phyloP scores from a whole-genome alignment of 1,284 basidiomycete genomes.

The Sanghuangporus sanghuang region DNA sequence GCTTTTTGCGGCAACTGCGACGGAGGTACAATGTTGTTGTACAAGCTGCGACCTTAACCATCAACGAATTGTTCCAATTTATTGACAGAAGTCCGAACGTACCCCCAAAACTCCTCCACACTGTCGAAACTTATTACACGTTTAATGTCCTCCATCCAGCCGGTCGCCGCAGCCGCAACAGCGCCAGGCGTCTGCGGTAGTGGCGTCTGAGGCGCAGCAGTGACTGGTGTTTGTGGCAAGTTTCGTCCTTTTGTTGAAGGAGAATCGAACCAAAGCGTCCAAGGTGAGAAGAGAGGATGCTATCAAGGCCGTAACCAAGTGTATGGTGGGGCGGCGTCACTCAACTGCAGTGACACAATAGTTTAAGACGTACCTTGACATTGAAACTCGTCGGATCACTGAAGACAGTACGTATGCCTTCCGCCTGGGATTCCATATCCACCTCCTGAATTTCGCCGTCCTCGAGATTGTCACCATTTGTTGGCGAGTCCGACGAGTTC shows the following conservation, averaged over 20 bases:
- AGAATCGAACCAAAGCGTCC: conserved; percentile 98
- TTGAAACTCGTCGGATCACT: conserved; percentile 87
- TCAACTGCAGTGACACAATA: neutral
- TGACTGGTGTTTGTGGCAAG: conserved; percentile 79
- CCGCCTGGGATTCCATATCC: conserved; percentile 77
- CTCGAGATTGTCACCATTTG: conserved; percentile 34
- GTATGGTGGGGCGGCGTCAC: conserved; percentile 10
- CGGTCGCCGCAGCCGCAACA: conserved; percentile 54
- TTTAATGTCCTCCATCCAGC: conserved; percentile 98
- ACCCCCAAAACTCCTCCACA: conserved; percentile 98
- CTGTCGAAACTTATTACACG: conserved; percentile 90
- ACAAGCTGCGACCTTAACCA: conserved; percentile 51
- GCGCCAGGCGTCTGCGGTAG: conserved; percentile 60
- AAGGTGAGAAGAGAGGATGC: conserved; percentile 91
- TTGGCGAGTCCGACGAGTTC: conserved; percentile 28
- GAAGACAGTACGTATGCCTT: conserved; percentile 84
- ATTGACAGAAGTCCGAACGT: conserved; percentile 25
- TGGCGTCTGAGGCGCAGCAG: conserved; percentile 74
- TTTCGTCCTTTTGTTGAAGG: conserved; percentile 84
- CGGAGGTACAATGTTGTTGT: conserved; percentile 98
- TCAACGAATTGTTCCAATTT: neutral
- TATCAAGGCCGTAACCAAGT: conserved; percentile 28
- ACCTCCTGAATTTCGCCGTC: conserved; percentile 76
- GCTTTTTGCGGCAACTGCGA: conserved; percentile 91
- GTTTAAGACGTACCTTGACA: conserved; percentile 63